These are phyloP conservation scores for Yamadazyma diospyri DNA, from an alignment of 1,139 yeast genomes.

Conservation along the genomic window DNA sequence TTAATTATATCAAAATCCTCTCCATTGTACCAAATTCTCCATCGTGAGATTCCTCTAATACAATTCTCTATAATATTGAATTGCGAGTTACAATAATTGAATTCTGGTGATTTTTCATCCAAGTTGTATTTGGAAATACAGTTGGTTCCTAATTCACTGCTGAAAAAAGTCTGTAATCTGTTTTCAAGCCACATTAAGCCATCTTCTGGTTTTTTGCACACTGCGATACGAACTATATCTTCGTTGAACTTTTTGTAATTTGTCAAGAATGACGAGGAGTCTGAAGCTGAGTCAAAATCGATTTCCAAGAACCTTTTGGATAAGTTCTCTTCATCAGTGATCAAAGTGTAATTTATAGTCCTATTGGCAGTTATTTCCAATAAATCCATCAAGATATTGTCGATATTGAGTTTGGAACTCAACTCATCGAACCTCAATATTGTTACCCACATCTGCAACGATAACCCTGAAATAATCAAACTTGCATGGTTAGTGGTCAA, in stretches of 20 bases:
- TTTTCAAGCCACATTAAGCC: conserved; percentile 80
- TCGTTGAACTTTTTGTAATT: conserved; percentile 84
- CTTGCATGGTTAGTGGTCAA: conserved; percentile 83
- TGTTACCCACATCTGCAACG: conserved; percentile 93
- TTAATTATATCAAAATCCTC: conserved; percentile 61
- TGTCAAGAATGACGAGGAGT: conserved; percentile 69
- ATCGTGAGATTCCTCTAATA: conserved; percentile 88
- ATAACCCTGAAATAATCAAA: conserved; percentile 84
- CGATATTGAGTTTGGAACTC: conserved; percentile 46
- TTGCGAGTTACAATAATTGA: conserved; percentile 75
- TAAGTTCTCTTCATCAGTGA: conserved; percentile 60
- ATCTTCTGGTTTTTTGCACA: conserved; percentile 81
- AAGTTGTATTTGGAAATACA: conserved; percentile 57
- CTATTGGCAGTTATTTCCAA: conserved; percentile 78
- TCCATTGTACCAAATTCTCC: conserved; percentile 87
- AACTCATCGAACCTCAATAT: conserved; percentile 79
- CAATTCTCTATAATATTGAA: conserved; percentile 86
- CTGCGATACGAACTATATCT: conserved; percentile 83
- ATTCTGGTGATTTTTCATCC: conserved; percentile 65
- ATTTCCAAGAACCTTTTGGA: conserved; percentile 66
- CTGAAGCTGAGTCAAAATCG: conserved; percentile 88
- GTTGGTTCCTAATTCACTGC: conserved; percentile 66
- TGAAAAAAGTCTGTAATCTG: conserved; percentile 68
- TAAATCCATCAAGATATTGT: conserved; percentile 58
- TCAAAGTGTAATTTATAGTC: conserved; percentile 61